Evolutionary conservation across 2,329 filamentous ascomycete genomes (phyloP), one percentile per base, ranked within the genome.

Genomic region (Sporothrix mexicana): DNA sequence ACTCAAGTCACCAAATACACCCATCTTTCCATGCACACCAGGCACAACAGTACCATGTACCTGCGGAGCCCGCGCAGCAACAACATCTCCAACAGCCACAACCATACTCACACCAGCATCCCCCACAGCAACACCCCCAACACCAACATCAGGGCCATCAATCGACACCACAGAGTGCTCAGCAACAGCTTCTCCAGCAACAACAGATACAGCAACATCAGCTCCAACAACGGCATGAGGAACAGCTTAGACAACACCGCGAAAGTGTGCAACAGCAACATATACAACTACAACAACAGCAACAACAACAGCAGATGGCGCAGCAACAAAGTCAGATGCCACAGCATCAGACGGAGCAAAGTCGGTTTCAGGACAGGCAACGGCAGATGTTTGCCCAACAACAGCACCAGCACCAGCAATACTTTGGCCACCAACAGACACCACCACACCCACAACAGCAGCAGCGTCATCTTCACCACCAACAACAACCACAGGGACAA

Each of bases 141-240:
- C 73, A 75, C 13, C 71, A 64, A 15, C 49, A 66, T 8, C 47
- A 20, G 30, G 30, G 30, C 1, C 67, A 70, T 13, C 72, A 74
- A 41, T 20, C 66, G 55, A 36, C 66, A 69, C 30, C 30, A 36
- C 30, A 36, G 30, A 36, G 30, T 36, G 30, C 30, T 41, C 66
- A n/a, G 17, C 69, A 62, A 45, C 67, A 57, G 17, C 25, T 3
- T 23, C 51, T 23, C 23, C 64, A 61, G 20, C 55, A 69, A 43
- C 64, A 36, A 23, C 68, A 70, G 12, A 69, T 74, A 10, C 73
- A 74, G 43, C 57, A 70, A n/a, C 76, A 74, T 30, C 72, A 70
- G 41, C 45, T 51, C 7, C 43, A 13, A 20, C 64, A 67, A 23
- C 43, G 45, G 20, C 64, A 68, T n/a, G 45, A 53, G 6, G 75